These are phyloP conservation scores for Skeletonema grethae DNA, from an alignment of 108 stramenopile genomes.

Conservation along the genomic window DNA sequence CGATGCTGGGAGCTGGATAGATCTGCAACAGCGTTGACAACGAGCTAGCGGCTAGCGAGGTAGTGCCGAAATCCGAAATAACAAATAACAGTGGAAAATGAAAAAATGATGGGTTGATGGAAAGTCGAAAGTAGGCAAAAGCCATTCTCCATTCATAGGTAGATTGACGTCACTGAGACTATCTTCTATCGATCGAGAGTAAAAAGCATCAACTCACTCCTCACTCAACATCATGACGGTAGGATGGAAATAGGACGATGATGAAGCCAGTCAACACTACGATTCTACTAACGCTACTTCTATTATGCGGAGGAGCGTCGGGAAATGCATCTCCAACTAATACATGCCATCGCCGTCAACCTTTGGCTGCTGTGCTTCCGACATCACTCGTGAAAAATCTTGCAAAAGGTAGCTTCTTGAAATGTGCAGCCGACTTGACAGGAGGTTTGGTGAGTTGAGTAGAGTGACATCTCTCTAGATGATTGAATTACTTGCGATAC, in stretches of 20 bases:
- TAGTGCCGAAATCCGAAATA: too few species aligned
- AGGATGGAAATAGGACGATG: neutral
- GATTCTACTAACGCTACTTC: neutral
- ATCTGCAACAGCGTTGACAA: neutral
- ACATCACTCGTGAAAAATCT: slow-evolving; percentile 21
- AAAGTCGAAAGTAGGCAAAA: too few species aligned
- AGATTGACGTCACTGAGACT: too few species aligned
- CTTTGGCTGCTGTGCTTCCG: slow-evolving; percentile 18
- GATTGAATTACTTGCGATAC: neutral
- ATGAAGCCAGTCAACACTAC: neutral
- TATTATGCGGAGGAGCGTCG: neutral
- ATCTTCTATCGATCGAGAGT: too few species aligned
- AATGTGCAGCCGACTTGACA: slow-evolving; percentile 36
- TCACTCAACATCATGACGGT: too few species aligned
- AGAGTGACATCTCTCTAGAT: neutral
- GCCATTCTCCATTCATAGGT: too few species aligned
- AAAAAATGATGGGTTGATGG: too few species aligned
- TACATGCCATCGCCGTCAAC: neutral
- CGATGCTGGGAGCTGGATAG: neutral
- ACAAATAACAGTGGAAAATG: too few species aligned
- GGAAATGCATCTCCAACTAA: neutral
- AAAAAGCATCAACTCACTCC: too few species aligned
- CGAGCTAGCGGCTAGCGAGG: too few species aligned
- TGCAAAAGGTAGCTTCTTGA: slow-evolving; percentile 19
- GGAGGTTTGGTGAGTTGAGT: slow-evolving; percentile 40